Conservation (phyloP, 768 basidiomycete genomes). For the Phanerochaete sordida region DNA sequence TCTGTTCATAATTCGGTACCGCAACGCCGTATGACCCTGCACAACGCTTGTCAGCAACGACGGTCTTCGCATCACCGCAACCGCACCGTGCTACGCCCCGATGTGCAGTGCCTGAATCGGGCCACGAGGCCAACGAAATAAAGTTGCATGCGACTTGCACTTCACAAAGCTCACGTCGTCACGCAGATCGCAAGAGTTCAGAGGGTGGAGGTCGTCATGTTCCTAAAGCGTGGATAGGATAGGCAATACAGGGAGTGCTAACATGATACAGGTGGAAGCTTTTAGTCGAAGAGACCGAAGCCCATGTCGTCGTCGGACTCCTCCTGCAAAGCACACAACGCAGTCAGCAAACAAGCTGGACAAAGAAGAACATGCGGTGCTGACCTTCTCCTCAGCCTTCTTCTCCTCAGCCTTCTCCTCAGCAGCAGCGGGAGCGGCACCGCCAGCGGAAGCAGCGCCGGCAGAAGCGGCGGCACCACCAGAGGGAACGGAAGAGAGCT, state of each 20-base stretch:
- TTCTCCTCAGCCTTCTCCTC: conserved; percentile 78
- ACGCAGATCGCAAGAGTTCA: not conserved
- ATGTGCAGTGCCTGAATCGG: not conserved
- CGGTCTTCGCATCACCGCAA: not conserved
- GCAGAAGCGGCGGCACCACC: conserved; percentile 75
- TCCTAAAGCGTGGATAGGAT: not conserved
- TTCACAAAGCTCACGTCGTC: not conserved
- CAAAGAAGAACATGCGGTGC: conserved; percentile 20
- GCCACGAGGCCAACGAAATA: not conserved
- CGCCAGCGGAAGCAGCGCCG: conserved; percentile 48
- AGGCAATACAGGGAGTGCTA: conserved; percentile 1
- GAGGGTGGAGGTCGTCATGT: not conserved
- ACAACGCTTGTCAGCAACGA: not conserved
- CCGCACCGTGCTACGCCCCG: not conserved
- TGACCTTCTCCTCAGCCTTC: conserved; percentile 86
- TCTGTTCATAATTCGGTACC: not conserved
- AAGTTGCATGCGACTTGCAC: not conserved
- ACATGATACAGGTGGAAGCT: conserved; percentile 12
- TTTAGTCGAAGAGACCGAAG: conserved; percentile 96
- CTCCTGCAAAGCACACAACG: conserved; percentile 45
- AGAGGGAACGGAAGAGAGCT: conserved; percentile 96
- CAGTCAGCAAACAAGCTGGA: conserved; percentile 1
- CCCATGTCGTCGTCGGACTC: conserved; percentile 99
- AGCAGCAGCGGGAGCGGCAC: conserved; percentile 58
- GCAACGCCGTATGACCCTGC: not conserved